Conservation (phyloP, 495 filamentous ascomycete species). For the Aspergillus ostianus region DNA sequence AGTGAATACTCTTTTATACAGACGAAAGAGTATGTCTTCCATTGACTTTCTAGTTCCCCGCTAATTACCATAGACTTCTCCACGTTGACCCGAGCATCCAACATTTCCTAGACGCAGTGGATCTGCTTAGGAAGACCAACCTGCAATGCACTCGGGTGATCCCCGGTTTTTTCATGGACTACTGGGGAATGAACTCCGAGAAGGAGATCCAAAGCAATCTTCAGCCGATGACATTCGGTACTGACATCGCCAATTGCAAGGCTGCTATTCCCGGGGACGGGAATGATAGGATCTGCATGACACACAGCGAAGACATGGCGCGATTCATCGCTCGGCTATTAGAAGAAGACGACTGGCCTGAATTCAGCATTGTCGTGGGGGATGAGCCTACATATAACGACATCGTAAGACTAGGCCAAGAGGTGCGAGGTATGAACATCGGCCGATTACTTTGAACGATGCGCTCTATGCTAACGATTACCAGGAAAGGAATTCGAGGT, state of each 20-base stretch:
- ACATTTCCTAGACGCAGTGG: slow-evolving; percentile 33
- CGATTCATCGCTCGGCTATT: slow-evolving; percentile 47
- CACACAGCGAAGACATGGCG: slow-evolving; percentile 52
- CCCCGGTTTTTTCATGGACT: slow-evolving; percentile 56
- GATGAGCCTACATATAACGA: slow-evolving; percentile 51
- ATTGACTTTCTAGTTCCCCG: not conserved
- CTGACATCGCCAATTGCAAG: slow-evolving; percentile 43
- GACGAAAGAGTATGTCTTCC: slow-evolving; percentile 29
- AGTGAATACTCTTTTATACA: slow-evolving; percentile 49
- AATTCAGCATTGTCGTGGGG: slow-evolving; percentile 41
- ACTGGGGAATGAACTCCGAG: slow-evolving; percentile 46
- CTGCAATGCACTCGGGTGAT: slow-evolving; percentile 50
- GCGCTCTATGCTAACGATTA: not conserved
- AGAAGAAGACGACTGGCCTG: slow-evolving; percentile 46
- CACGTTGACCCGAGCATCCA: slow-evolving; percentile 36
- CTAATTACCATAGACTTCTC: slow-evolving; percentile 23
- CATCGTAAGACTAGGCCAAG: slow-evolving; percentile 42
- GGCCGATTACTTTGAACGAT: not conserved
- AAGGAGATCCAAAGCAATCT: slow-evolving; percentile 35
- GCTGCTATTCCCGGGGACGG: slow-evolving; percentile 55
- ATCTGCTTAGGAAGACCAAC: slow-evolving; percentile 25
- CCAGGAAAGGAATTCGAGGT: slow-evolving; percentile 50
- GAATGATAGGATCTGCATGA: slow-evolving; percentile 47
- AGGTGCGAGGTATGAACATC: slow-evolving; percentile 39
- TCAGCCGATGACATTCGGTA: slow-evolving; percentile 37